phyloP scores from a whole-genome alignment of 2,329 filamentous ascomycete genomes.

The Amphichorda felina region DNA sequence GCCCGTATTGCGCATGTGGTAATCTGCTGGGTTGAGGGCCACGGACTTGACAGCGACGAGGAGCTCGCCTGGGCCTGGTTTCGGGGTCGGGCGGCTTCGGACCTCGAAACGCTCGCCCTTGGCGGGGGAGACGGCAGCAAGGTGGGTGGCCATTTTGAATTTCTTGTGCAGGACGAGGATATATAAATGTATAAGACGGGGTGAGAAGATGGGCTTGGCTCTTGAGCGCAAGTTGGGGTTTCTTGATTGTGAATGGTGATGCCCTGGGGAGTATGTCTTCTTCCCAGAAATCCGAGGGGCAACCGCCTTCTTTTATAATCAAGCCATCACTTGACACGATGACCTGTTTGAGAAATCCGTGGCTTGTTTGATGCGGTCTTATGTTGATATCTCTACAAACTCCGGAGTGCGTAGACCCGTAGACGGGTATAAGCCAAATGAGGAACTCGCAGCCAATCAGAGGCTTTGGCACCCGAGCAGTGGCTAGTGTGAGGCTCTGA shows the following conservation, averaged over 20 bases:
- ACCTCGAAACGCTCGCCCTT: slow-evolving; percentile 24
- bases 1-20: slow-evolving; percentile 25
- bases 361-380: not conserved
- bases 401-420: no score
- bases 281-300: no score
- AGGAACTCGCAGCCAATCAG: slow-evolving; percentile 18
- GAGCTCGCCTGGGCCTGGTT: slow-evolving; percentile 30
- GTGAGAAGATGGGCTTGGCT: no score
- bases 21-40: slow-evolving; percentile 35
- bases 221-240: no score
- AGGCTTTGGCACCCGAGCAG: slow-evolving; percentile 9
- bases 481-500: slow-evolving; percentile 10
- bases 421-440: no score
- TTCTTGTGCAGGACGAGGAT: not conserved
- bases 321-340: no score
- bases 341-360: no score
- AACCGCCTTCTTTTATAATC: no score
- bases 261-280: no score
- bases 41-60: slow-evolving; percentile 34
- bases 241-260: no score
- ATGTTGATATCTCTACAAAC: not conserved
- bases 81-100: slow-evolving; percentile 25
- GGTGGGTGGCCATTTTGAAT: slow-evolving; percentile 21
- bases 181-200: not conserved
- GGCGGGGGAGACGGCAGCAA: slow-evolving; percentile 22